Evolutionary conservation across 305 asterid genomes (phyloP), one percentile per base, ranked within the genome.

Genomic region (Rubia balearica): DNA sequence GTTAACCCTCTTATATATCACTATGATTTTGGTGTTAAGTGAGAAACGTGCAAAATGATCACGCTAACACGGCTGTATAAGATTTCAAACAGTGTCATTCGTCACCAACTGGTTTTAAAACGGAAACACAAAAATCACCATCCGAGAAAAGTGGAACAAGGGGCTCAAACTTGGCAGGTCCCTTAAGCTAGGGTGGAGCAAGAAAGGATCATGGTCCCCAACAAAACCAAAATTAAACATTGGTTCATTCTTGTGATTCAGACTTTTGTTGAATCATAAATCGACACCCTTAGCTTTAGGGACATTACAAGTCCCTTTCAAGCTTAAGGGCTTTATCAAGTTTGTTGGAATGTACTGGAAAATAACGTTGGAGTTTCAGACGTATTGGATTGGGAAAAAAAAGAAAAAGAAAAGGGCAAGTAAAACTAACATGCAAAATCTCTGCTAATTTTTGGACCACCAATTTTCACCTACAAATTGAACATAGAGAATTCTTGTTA

Each of bases 281-380:
- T 51, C 8, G 57, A 51, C 57, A 51, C 73, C 73, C 75, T 71
- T 67, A 33, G 70, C 71, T 67, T 53, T 72, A 13, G 70, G 57
- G 62, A 27, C 27, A 68, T 69, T 38, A 65, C 22, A 5, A 68
- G 65, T 46, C 73, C 43, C 64, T 69, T 64, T 77, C 57, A 61
- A 73, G 65, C 42, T 27, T 73, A 75, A 64, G 38, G 16, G 62
- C 57, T 68, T 14, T 56, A 61, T 62, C 69, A 76, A 71, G 77
- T 82, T 67, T 75, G 78, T 80, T 80, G 83, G 79, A 48, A 72
- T 74, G 68, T 65, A 63, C 11, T 24, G 67, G 17, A 65, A 76
- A 76, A 67, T 61, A 72, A 74, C 74, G 66, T 56, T 57, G 62
- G 73, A 75, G 60, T 73, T 40, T 38, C 65, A 42, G 24, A 68